Percentiles rank a stretch among this genome's conserved stretches.
These are phyloP conservation scores for Pisolithus thermaeus DNA, from an alignment of 1,284 basidiomycete genomes.

Conservation along the genomic window DNA sequence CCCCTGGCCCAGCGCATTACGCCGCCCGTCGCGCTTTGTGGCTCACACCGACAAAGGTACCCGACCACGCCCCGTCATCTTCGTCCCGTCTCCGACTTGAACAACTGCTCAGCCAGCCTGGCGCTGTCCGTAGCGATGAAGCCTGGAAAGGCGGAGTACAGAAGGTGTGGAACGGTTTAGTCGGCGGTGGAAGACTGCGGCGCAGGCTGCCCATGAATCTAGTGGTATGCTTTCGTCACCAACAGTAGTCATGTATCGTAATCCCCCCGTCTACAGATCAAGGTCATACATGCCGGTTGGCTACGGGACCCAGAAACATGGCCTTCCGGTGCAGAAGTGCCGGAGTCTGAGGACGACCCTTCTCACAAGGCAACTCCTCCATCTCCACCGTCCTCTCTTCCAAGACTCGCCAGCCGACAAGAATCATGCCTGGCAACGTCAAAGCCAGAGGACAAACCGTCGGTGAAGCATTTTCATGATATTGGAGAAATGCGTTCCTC, in stretches of 20 bases:
- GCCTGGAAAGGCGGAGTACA: conserved; percentile 54
- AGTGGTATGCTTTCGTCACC: conserved; percentile 43
- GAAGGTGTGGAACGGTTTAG: conserved; percentile 58
- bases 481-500: conserved; percentile 1
- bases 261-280: conserved; percentile 40
- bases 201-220: conserved; percentile 51
- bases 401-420: conserved; percentile 4
- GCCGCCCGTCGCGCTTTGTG: conserved; percentile 55
- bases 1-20: conserved; percentile 59
- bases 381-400: conserved; percentile 1
- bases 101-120: conserved; percentile 42
- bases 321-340: conserved; percentile 53
- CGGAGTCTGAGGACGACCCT: conserved; percentile 50
- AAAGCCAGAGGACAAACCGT: neutral
- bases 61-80: conserved; percentile 23
- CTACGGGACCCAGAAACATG: conserved; percentile 62
- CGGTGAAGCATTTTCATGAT: neutral
- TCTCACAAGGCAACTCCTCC: neutral
- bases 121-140: conserved; percentile 43
- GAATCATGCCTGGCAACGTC: neutral
- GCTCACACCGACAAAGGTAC: conserved; percentile 32
- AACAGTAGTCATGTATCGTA: conserved; percentile 7
- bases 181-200: conserved; percentile 51
- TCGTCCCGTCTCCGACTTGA: conserved; percentile 47
- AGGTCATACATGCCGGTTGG: conserved; percentile 68